Evolutionary conservation across 2,329 filamentous ascomycete species (phyloP), one percentile per base, ranked within the genome.

Genomic region (Ilyonectria destructans): DNA sequence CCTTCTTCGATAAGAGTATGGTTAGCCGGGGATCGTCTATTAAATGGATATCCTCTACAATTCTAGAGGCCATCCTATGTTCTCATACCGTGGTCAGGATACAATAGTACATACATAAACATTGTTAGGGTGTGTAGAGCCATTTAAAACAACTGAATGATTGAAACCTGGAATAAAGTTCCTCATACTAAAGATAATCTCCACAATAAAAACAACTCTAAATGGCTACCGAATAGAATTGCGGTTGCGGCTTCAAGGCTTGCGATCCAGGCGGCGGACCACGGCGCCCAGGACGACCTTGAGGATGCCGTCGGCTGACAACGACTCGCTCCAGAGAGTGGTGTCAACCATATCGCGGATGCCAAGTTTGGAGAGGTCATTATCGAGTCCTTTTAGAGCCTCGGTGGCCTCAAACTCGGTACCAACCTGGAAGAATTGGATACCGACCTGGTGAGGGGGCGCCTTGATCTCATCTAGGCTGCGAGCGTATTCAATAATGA

Each of bases 371-470:
- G 85, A 83, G 17, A 88, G 76, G 48, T 87, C 84, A 78, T 98
- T 93, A 77, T 98, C 96, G 8, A 98, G 85, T 54, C 91, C 86
- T 73, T 88, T 83, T 45, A 98, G 84, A 62, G 92, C 90, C 71
- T 85, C 81, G 1, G 86, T 85, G 0, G 95, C 96, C 0, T 81
- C 83, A 1, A 82, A 77, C 73, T 97, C 93, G 57, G 88, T 86
- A 63, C 96, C 96, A 51, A 98, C 93, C 82, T 98, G 96, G 85
- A 98, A 97, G 84, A 98, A 98, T 80, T 98, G 96, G 64, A 98
- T 90, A 37, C 96, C 96, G 9, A 98, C 85, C 83, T 98, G 96
- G 85, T 93, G 93, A 1, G 91, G 87, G 4, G 92, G 90, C 0
- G 94, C 94, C 9, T 91, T 86, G 8, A 92, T 79, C 58, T 81